phyloP scores from a whole-genome alignment of 768 basidiomycete genomes.

The Sarcodon aspratus region DNA sequence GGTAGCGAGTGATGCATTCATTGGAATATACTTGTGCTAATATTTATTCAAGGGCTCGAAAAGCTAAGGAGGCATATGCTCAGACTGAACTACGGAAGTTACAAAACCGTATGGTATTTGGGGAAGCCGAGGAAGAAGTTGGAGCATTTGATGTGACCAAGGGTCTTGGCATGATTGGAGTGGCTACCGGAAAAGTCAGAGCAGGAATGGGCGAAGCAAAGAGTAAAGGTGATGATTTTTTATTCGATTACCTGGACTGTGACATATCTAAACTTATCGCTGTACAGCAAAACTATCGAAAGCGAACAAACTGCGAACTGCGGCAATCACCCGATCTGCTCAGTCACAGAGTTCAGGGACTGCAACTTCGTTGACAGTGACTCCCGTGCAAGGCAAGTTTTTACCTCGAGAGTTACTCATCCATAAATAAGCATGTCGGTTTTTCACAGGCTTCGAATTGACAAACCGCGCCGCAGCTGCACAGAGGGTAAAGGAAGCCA shows the following conservation, averaged over 20 bases:
- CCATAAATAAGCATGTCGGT: conserved; percentile 4
- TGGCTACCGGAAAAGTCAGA: conserved; percentile 77
- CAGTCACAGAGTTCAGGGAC: conserved; percentile 57
- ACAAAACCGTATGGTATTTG: conserved; percentile 95
- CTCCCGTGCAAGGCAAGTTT: conserved; percentile 80
- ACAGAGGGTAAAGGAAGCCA: conserved; percentile 89
- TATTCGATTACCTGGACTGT: conserved; percentile 3
- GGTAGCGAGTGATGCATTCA: conserved; percentile 32
- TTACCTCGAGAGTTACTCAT: conserved; percentile 2
- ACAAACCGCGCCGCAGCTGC: conserved; percentile 83
- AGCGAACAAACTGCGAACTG: conserved; percentile 83
- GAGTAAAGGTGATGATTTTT: conserved; percentile 58
- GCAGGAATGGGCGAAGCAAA: conserved; percentile 82
- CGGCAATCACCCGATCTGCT: conserved; percentile 70
- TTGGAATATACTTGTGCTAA: neutral
- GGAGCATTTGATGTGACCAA: conserved; percentile 97
- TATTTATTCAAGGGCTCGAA: conserved; percentile 57
- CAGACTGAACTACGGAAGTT: conserved; percentile 94
- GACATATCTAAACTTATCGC: conserved; percentile 1
- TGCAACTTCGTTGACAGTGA: conserved; percentile 86
- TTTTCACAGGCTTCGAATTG: conserved; percentile 70
- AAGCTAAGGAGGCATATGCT: conserved; percentile 97
- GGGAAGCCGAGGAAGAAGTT: conserved; percentile 91
- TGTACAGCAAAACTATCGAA: conserved; percentile 86
- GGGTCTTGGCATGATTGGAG: conserved; percentile 95